Base-by-base conservation (phyloP, 345 rosid species). In the Capsella bursapastoris region DNA sequence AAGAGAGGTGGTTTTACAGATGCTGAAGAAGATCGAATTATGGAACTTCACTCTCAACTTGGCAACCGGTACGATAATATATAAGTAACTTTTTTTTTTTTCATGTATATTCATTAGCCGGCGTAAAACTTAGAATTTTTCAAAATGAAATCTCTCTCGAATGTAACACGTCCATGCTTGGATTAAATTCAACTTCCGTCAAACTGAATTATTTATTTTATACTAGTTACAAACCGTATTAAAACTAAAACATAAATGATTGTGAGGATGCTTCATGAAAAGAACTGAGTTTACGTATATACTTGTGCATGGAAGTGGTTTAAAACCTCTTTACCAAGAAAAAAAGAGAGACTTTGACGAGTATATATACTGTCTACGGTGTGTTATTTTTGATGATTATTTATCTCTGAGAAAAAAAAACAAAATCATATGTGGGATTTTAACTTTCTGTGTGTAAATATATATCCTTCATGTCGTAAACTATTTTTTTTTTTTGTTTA, bases 1-100 rank as follows among this genome's bases (percentile, higher is more conserved):
- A 91, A 90, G 80, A 79, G 97, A 80, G 96, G 97, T 13, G 85
- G 61, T 47, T 91, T 94, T 52, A 90, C 93, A 14, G 92, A 91
- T 56, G 66, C 37, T n/a, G 98, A 94, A 75, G 97, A 94, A 74
- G 80, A 90, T 57, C 90, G 88, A 64, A 85, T 91, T 47, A 84
- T 94, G 73, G 86, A 91, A 50, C 93, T 94, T 64, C 98, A 94
- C 77, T 80, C 86, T 0, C 83, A 80, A 57, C 95, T 94, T 49
- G 98, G 98, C 13, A 93, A 93, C 44, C 82, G 90, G 98, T 89
- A 86, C 50, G 50, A 64, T 28, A 10, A 45, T 35, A 45, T 35
- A 12, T 43, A 7, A 34, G 7, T 8, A 12, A 13, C 2, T 51
- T 10, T 4, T 15, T 3, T 8, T 5, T 12, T 25, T 22, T 16